Conservation (phyloP, 345 rosid genomes). For the Cardamine chenopodiifolia region DNA sequence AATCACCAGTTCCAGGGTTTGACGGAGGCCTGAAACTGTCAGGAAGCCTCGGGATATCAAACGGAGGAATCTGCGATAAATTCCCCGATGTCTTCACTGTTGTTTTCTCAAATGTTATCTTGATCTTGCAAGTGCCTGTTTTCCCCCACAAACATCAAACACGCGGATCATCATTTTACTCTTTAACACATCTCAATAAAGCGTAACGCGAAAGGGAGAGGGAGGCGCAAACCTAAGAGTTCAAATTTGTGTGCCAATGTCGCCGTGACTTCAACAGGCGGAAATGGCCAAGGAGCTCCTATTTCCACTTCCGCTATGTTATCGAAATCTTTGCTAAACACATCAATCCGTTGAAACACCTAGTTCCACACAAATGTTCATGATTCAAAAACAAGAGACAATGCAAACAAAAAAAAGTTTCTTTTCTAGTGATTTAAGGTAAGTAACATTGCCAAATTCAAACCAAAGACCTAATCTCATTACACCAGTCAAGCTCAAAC, state of each 20-base stretch:
- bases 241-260: slow-evolving; percentile 91
- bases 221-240: slow-evolving; percentile 58
- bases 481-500: neutral
- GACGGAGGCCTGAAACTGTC: slow-evolving; percentile 69
- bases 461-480: neutral
- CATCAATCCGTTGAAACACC: slow-evolving; percentile 95
- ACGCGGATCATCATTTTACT: neutral
- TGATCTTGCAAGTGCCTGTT: slow-evolving; percentile 74
- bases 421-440: neutral
- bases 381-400: neutral
- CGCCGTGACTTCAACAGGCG: slow-evolving; percentile 71
- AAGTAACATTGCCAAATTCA: neutral
- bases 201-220: neutral
- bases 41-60: slow-evolving; percentile 76
- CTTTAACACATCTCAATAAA: neutral
- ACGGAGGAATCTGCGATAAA: slow-evolving; percentile 73
- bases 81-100: slow-evolving; percentile 72
- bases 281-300: slow-evolving; percentile 94
- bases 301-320: slow-evolving; percentile 83
- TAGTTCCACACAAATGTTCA: slow-evolving; percentile 29
- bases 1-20: slow-evolving; percentile 68
- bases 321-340: slow-evolving; percentile 81
- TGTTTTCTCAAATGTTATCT: slow-evolving; percentile 76
- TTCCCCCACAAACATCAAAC: neutral
- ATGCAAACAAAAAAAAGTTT: neutral